Base-by-base conservation (phyloP, 345 rosid genomes). In the Salix viminalis region DNA sequence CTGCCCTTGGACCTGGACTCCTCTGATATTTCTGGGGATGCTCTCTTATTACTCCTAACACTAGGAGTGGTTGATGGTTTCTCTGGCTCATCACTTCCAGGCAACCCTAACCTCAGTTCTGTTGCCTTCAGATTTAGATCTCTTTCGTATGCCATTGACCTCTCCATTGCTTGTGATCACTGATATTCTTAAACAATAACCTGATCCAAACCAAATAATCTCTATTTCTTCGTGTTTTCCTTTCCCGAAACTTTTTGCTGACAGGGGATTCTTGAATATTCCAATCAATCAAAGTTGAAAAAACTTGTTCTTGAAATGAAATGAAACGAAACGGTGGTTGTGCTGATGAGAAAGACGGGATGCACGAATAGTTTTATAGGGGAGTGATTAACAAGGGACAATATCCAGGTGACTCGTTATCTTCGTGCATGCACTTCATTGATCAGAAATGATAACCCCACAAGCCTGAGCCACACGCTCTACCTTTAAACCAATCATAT, bases 1-100 rank as follows among this genome's bases (percentile, higher is more conserved):
- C 39, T 71, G 62, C 37, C 71, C 75, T 67, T 71, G 5, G 70
- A 30, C 69, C 61, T 58, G 14, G 86, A 80, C 19, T 75, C 80
- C 56, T 77, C 77, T 21, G 86, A 84, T 61, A 71, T 79, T 41
- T 82, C 89, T 13, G 87, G 71, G 4, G 84, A 83, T 41, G 83
- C 72, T 85, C 79, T 68, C 52, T 81, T 81, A 60, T 46, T 72
- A 19, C 46, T 62, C 13, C 54, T 72, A 7, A 21, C 9, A 46
- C 10, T 70, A 23, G 78, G 23, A 42, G 28, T 41, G 21, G 56
- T 46, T 58, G 61, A 48, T 37, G 50, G 24, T 16, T 65, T 67
- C 69, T 32, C 73, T 5, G 54, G 23, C 44, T 62, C 80, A 24
- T 76, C 74, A 7, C 75, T 60, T 19, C 84, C 80, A 1, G 75